A percentile compares a stretch with the other conserved stretches of the same genome.
Evolutionary conservation across 495 filamentous ascomycete genomes (phyloP).

Genomic region (Apodospora peruviana): DNA sequence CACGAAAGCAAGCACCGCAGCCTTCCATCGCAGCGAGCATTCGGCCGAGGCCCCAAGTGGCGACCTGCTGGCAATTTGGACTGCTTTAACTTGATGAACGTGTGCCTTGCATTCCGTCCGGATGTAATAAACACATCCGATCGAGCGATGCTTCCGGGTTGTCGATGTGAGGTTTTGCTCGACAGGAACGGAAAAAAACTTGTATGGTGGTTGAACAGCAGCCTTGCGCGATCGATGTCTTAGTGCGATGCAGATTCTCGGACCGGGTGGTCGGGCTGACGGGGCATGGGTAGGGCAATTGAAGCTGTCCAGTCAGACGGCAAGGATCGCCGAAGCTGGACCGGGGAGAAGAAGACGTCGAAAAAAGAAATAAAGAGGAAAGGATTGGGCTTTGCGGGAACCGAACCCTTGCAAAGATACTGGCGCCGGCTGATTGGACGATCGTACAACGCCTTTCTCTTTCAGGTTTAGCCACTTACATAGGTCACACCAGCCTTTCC

Average conservation of each 20-base stretch:
- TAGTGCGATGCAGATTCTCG: constrained; percentile 2
- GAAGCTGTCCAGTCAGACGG: background rate
- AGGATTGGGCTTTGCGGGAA: constrained; percentile 4
- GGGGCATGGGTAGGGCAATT: background rate
- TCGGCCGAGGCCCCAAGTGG: background rate
- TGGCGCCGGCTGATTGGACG: constrained; percentile 13
- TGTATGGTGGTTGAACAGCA: background rate
- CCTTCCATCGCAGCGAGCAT: background rate
- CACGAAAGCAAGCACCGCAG: too few species aligned
- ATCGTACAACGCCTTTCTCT: background rate
- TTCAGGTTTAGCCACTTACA: constrained; percentile 13
- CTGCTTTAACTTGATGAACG: background rate
- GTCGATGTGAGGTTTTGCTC: background rate
- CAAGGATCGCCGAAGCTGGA: background rate
- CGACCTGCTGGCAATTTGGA: too few species aligned
- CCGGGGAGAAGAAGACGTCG: background rate
- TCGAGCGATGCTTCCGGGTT: background rate
- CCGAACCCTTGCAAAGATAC: constrained; percentile 5
- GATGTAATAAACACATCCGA: background rate
- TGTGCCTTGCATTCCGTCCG: background rate
- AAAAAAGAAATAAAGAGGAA: background rate
- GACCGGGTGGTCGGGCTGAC: background rate
- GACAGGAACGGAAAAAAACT: background rate
- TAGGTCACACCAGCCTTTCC: too few species aligned
- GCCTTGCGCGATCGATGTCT: too few species aligned